Percentiles rank a stretch among this genome's conserved stretches.
Conservation (phyloP, 805 yeast genomes). For the Candida coquimbonensis region DNA sequence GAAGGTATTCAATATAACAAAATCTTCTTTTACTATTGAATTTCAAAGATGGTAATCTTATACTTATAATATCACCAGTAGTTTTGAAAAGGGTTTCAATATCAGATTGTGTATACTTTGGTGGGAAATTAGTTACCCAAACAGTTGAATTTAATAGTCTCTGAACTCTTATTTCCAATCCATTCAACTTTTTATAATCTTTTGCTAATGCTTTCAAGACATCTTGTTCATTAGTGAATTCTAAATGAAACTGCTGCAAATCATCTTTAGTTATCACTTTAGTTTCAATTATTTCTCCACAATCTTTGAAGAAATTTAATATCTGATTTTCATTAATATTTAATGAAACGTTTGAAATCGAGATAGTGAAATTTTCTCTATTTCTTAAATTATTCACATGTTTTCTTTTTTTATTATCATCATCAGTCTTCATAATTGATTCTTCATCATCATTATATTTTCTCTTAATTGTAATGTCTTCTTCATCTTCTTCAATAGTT, state of each 20-base stretch:
- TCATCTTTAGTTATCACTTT: constrained; percentile 14
- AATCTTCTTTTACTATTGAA: constrained; percentile 54
- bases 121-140: constrained; percentile 74
- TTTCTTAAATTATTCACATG: constrained; percentile 30
- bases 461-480: not conserved
- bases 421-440: constrained; percentile 1
- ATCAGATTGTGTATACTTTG: constrained; percentile 34
- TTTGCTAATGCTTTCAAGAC: constrained; percentile 56
- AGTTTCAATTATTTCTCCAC: constrained; percentile 47
- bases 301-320: constrained; percentile 42
- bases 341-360: constrained; percentile 43
- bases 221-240: constrained; percentile 41
- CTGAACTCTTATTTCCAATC: constrained; percentile 37
- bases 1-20: constrained; percentile 58
- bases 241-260: constrained; percentile 44
- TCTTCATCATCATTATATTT: constrained; percentile 3
- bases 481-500: not conserved
- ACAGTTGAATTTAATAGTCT: constrained; percentile 44
- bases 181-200: constrained; percentile 41
- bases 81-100: constrained; percentile 34
- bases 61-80: constrained; percentile 36
- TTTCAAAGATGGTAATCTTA: constrained; percentile 60
- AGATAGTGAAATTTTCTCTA: constrained; percentile 53
- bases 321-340: constrained; percentile 34
- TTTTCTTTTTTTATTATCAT: constrained; percentile 6